These are phyloP conservation scores for Clonostachys byssicola DNA, from an alignment of 2,329 filamentous ascomycete genomes.

Conservation along the genomic window DNA sequence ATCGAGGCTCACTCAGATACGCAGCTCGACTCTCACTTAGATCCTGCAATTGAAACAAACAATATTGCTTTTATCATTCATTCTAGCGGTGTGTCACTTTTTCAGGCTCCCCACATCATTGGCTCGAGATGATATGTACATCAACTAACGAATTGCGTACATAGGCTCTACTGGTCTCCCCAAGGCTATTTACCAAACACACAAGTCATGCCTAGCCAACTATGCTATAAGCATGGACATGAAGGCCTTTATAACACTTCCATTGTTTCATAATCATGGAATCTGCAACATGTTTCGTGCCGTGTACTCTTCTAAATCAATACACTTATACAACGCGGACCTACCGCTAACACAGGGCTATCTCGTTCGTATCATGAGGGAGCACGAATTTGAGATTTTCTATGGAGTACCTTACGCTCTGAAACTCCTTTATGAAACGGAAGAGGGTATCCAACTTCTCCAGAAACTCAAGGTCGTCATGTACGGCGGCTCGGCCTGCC, in stretches of 20 bases:
- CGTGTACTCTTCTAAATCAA: conserved; percentile 29
- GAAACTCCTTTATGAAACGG: conserved; percentile 54
- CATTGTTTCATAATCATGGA: conserved; percentile 56
- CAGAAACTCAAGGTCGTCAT: conserved; percentile 43
- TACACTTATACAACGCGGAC: conserved; percentile 38
- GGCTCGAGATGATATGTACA: not conserved
- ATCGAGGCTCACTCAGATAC: conserved; percentile 2
- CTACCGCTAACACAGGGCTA: conserved; percentile 47
- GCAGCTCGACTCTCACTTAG: conserved; percentile 11
- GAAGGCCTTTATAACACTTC: conserved; percentile 48
- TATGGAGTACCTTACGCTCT: conserved; percentile 59
- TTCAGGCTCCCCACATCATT: no score
- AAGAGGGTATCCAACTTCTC: conserved; percentile 44
- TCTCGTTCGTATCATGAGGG: conserved; percentile 21
- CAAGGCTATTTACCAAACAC: conserved; percentile 56
- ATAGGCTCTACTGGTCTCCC: conserved; percentile 57
- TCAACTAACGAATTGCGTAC: not conserved
- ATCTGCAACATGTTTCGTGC: conserved; percentile 49
- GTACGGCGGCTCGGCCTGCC: conserved; percentile 52
- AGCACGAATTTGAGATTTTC: conserved; percentile 39
- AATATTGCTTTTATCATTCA: conserved; percentile 20
- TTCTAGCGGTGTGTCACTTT: conserved; percentile 16
- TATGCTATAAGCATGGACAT: conserved; percentile 30
- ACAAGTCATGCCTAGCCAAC: conserved; percentile 43
- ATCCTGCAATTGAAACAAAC: conserved; percentile 9